These are phyloP conservation scores for Oryza meridionalis DNA, from an alignment of 176 grass and related monocot species.

Conservation along the genomic window DNA sequence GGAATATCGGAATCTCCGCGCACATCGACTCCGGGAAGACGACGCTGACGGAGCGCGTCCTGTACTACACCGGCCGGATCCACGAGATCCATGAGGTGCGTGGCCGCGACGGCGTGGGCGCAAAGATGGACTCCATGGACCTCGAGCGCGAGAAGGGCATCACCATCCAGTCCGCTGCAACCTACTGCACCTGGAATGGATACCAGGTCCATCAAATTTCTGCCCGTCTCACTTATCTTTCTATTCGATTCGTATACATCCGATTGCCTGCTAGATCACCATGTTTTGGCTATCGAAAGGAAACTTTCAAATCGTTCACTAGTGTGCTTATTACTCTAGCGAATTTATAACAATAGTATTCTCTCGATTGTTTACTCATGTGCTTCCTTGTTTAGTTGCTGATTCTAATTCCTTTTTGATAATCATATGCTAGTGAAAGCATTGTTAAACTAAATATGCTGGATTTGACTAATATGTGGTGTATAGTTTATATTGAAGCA, in stretches of 20 bases:
- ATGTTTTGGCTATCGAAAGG: neutral
- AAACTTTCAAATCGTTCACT: neutral
- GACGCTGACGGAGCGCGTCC: conserved; percentile 86
- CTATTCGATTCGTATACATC: neutral
- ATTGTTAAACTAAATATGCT: neutral
- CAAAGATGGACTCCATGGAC: conserved; percentile 99
- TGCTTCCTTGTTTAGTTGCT: neutral
- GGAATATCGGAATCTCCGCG: conserved; percentile 95
- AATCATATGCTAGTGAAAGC: neutral
- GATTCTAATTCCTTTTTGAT: neutral
- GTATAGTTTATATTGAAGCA: neutral
- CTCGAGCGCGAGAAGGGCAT: conserved; percentile 97
- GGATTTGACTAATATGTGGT: conserved; percentile 9
- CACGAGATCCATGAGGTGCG: conserved; percentile 99
- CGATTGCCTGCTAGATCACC: neutral
- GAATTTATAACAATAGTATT: neutral
- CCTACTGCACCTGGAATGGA: conserved; percentile 95
- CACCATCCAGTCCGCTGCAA: conserved; percentile 96
- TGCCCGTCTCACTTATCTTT: neutral
- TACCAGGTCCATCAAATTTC: conserved; percentile 64
- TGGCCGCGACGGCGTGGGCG: conserved; percentile 82
- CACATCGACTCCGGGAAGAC: conserved; percentile 99
- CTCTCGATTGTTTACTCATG: neutral
- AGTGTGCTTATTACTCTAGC: neutral
- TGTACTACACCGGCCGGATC: conserved; percentile 92